Evolutionary conservation across 1,284 basidiomycete genomes (phyloP).

Genomic region (Cutaneotrichosporon sp.): DNA sequence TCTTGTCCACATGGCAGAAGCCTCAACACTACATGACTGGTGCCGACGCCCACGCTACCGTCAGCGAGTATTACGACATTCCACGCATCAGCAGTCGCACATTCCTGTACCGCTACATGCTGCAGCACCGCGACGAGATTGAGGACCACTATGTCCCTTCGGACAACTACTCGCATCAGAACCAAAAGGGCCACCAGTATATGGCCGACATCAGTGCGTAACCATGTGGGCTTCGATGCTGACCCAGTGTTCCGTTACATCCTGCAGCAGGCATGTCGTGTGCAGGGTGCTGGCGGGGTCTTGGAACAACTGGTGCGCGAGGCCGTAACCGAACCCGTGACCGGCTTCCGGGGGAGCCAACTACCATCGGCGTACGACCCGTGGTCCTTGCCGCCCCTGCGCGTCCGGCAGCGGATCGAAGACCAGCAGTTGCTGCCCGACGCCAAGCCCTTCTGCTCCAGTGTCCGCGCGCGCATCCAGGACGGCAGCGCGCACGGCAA

Average conservation of each 20-base stretch:
- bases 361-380: slow-evolving; percentile 9
- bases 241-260: slow-evolving; percentile 12
- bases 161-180: slow-evolving; percentile 9
- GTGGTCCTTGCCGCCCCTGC: slow-evolving; percentile 6
- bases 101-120: slow-evolving; percentile 17
- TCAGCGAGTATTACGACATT: slow-evolving; percentile 15
- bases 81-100: slow-evolving; percentile 15
- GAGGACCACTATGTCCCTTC: not conserved
- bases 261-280: not conserved
- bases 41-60: slow-evolving; percentile 11
- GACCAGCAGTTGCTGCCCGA: not conserved
- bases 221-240: too few relatives aligned
- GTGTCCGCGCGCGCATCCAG: slow-evolving; percentile 1
- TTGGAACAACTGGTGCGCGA: not conserved
- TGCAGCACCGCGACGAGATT: slow-evolving; percentile 10
- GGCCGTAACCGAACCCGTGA: not conserved
- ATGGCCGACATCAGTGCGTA: slow-evolving; percentile 13
- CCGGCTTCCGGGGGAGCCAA: not conserved
- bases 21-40: slow-evolving; percentile 6
- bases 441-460: not conserved
- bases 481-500: not conserved
- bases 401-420: slow-evolving; percentile 8
- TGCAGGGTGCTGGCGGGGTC: not conserved
- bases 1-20: slow-evolving; percentile 12
- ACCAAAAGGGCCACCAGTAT: slow-evolving; percentile 16